A percentile compares a stretch with the other conserved stretches of the same genome.
These are phyloP conservation scores for Cystobasidium slooffiae DNA, from an alignment of 1,284 basidiomycete species.

Conservation along the genomic window DNA sequence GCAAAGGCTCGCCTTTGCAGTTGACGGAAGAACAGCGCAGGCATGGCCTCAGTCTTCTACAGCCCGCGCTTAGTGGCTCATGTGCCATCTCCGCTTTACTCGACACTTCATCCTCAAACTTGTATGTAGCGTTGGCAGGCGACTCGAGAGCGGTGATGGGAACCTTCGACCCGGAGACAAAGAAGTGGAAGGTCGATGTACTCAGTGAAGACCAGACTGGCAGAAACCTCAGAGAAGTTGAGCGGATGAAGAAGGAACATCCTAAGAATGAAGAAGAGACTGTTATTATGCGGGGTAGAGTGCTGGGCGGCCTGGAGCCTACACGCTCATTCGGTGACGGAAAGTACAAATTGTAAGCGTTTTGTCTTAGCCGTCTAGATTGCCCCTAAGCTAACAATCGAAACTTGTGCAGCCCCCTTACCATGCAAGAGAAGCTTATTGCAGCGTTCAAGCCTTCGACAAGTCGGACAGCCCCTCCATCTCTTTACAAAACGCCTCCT, in stretches of 20 bases:
- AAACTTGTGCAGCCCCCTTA: conserved; percentile 77
- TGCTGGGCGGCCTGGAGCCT: conserved; percentile 92
- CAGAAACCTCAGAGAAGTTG: conserved; percentile 79
- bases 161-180: conserved; percentile 73
- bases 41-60: conserved; percentile 67
- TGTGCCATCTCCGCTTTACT: conserved; percentile 84
- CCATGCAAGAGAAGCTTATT: conserved; percentile 57
- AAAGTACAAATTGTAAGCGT: conserved; percentile 54
- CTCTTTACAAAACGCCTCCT: conserved; percentile 75
- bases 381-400: conserved; percentile 67
- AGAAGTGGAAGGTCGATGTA: conserved; percentile 84
- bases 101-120: conserved; percentile 60
- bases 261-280: conserved; percentile 76
- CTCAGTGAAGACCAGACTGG: conserved; percentile 95
- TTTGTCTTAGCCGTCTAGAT: conserved; percentile 42
- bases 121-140: conserved; percentile 90
- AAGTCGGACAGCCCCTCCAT: conserved; percentile 45
- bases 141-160: conserved; percentile 96
- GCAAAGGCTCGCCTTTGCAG: conserved; percentile 14
- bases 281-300: conserved; percentile 82
- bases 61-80: conserved; percentile 79
- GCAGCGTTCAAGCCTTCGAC: conserved; percentile 54
- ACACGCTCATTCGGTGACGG: conserved; percentile 74
- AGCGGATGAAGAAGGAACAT: conserved; percentile 85
- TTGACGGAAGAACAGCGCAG: conserved; percentile 50